Base-by-base conservation (phyloP, 441 rosid genomes). In the Brassica balearica region DNA sequence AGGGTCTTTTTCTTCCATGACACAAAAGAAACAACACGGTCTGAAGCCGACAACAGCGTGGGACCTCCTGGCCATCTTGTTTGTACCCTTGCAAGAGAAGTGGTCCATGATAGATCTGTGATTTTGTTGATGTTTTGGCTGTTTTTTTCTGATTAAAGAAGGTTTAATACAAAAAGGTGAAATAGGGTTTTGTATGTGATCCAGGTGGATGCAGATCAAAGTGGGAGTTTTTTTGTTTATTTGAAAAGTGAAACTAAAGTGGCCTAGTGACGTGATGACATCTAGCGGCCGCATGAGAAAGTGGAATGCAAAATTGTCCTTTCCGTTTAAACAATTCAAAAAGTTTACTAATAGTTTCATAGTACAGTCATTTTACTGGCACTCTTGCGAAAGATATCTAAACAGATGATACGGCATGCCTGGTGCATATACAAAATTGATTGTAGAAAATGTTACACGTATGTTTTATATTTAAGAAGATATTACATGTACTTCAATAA, bases 31-130 rank as follows among this genome's bases (percentile, higher is more conserved):
- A 70, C 83, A 80, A 32, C 76, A 79, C 0, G 71, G 82, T 55
- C 22, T 79, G 29, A 72, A 79, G 63, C 75, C 74, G 66, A 53
- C 74, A 73, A 67, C 73, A 19, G 46, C 67, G 73, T 79, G 82
- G 74, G 78, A 51, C 70, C 64, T 62, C 71, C 64, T 79, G 43
- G 27, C 10, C 71, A 62, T 73, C 74, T 68, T 79, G 77, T 72
- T 72, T 68, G 43, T 72, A 73, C 12, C 19, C 20, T 0, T 62
- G 65, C 71, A 74, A 79, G 78, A 74, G 71, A 73, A 74, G 82
- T 79, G 82, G 82, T 78, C 82, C 78, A 68, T 73, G 65, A 64
- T 65, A 69, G 82, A 69, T 74, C 71, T 74, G 60, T 63, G 75
- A 74, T 63, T 69, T 79, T 46, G 1, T 68, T 61, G 69, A 9